These are phyloP conservation scores for Blastosporella zonata DNA, from an alignment of 1,284 basidiomycete species.

Conservation along the genomic window DNA sequence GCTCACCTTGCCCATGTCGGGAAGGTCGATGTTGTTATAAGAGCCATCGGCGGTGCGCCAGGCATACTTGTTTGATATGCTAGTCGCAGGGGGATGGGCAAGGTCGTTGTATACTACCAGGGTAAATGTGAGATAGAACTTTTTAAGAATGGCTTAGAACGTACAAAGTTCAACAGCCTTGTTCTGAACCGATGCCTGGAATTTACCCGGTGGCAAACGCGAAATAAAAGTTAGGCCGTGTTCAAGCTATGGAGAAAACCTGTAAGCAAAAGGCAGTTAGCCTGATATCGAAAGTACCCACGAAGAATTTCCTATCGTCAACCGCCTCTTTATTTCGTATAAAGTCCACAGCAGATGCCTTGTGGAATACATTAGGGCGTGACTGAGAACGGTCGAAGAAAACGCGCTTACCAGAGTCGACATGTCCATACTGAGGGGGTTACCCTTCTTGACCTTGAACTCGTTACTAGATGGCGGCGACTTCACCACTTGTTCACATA, in stretches of 20 bases:
- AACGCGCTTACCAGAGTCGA: conserved; percentile 37
- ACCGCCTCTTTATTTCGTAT: conserved; percentile 55
- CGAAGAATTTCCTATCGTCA: conserved; percentile 55
- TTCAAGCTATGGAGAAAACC: conserved; percentile 51
- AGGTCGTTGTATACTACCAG: conserved; percentile 74
- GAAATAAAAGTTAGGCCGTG: conserved; percentile 62
- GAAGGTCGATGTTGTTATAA: conserved; percentile 68
- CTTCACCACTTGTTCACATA: conserved; percentile 20
- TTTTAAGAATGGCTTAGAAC: conserved; percentile 23
- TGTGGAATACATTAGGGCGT: conserved; percentile 11
- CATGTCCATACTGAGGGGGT: conserved; percentile 34
- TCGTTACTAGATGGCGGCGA: not conserved
- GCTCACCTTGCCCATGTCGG: conserved; percentile 64
- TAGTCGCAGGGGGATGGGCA: conserved; percentile 69
- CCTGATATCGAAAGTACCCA: conserved; percentile 20
- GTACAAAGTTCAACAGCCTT: conserved; percentile 55
- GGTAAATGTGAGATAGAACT: not conserved
- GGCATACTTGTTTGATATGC: conserved; percentile 56
- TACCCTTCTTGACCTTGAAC: conserved; percentile 44
- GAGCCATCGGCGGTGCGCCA: conserved; percentile 74
- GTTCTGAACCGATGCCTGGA: conserved; percentile 48
- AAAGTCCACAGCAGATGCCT: conserved; percentile 56
- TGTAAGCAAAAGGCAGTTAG: not conserved
- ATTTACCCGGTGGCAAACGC: conserved; percentile 47
- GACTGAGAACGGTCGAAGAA: conserved; percentile 2